These are phyloP conservation scores for Isabelozyma pseudorhagii DNA, from an alignment of 805 yeast species.

Conservation along the genomic window DNA sequence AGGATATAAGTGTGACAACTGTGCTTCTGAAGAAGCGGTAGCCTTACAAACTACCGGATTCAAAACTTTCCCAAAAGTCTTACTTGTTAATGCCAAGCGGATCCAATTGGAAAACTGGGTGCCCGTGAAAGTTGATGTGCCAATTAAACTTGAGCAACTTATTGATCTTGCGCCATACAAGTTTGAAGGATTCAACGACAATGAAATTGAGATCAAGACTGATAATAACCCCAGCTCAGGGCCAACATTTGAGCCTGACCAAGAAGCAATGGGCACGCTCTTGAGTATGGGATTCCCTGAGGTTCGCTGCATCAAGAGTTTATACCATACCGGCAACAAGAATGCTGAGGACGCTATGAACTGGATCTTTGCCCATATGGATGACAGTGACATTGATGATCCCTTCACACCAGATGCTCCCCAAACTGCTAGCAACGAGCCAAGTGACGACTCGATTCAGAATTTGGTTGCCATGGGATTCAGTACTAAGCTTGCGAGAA, in stretches of 20 bases:
- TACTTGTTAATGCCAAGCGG: constrained; percentile 73
- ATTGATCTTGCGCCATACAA: constrained; percentile 39
- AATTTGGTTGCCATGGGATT: constrained; percentile 78
- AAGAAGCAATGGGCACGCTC: constrained; percentile 51
- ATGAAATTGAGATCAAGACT: constrained; percentile 8
- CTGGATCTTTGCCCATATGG: constrained; percentile 88
- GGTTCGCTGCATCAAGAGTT: constrained; percentile 60
- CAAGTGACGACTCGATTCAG: constrained; percentile 38
- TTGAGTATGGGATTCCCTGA: constrained; percentile 86
- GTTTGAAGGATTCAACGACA: constrained; percentile 39
- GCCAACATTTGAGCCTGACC: constrained; percentile 50
- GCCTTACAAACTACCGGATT: constrained; percentile 45
- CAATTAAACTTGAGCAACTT: constrained; percentile 49
- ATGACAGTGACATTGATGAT: constrained; percentile 72
- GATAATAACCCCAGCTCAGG: neutral
- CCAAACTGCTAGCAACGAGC: constrained; percentile 19
- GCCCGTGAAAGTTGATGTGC: constrained; percentile 77
- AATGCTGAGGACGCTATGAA: constrained; percentile 75
- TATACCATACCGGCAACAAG: constrained; percentile 68
- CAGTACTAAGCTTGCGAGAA: constrained; percentile 55
- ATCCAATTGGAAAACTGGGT: constrained; percentile 87
- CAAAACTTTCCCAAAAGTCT: constrained; percentile 62
- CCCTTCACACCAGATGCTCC: constrained; percentile 27
- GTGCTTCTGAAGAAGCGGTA: constrained; percentile 36
- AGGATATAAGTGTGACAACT: constrained; percentile 55